A percentile compares a stretch with the other conserved stretches of the same genome.
phyloP scores from a whole-genome alignment of 768 basidiomycete genomes.

The Lentinula detonsa region DNA sequence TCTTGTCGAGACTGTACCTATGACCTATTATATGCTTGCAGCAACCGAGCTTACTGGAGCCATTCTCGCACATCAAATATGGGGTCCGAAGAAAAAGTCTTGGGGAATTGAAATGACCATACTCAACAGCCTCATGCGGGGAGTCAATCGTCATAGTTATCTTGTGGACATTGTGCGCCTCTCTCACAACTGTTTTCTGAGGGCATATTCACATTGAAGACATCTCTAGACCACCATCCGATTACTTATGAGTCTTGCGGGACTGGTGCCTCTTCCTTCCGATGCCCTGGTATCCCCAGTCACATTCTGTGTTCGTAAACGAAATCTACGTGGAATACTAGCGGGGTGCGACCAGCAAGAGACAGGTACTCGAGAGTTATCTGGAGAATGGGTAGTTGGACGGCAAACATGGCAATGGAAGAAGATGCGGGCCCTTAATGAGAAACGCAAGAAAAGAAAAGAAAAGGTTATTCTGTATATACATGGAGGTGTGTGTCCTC shows the following conservation, averaged over 20 bases:
- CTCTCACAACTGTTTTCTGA: background rate
- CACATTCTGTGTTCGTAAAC: conserved; percentile 74
- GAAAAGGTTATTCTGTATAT: conserved; percentile 89
- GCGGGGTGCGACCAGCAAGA: conserved; percentile 69
- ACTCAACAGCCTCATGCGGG: conserved; percentile 78
- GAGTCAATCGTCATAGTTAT: conserved; percentile 72
- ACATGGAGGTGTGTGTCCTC: conserved; percentile 68
- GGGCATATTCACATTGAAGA: background rate
- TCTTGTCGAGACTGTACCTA: too few species aligned
- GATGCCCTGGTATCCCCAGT: conserved; percentile 95
- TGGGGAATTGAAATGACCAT: conserved; percentile 97
- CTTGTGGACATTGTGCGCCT: conserved; percentile 74
- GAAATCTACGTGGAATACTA: conserved; percentile 76
- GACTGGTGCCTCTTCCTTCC: conserved; percentile 80
- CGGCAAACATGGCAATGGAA: conserved; percentile 90
- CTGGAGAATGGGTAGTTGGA: conserved; percentile 97
- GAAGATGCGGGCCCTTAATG: conserved; percentile 16
- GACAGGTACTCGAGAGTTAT: conserved; percentile 71
- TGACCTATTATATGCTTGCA: conserved; percentile 9
- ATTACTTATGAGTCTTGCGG: conserved; percentile 69
- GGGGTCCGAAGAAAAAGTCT: conserved; percentile 81
- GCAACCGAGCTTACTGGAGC: conserved; percentile 53
- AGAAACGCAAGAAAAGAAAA: conserved; percentile 34
- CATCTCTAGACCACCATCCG: conserved; percentile 40
- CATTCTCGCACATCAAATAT: conserved; percentile 71